A percentile compares a stretch with the other conserved stretches of the same genome.
phyloP scores from a whole-genome alignment of 345 rosid species.

The Aquilaria yunnanensis region DNA sequence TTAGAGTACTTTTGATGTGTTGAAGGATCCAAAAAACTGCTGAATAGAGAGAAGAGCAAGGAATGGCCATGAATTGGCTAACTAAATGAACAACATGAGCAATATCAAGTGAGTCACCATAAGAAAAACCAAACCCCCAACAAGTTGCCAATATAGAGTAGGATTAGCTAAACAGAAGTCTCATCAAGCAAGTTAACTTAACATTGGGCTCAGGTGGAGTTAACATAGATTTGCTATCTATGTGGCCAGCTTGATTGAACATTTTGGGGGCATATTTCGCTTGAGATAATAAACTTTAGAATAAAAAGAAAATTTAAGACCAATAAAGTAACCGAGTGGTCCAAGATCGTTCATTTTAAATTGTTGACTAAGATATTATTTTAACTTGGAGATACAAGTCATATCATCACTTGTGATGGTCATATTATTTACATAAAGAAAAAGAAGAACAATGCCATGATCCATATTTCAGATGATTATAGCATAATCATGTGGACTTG shows the following conservation, averaged over 20 bases:
- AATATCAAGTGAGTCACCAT: too few species aligned
- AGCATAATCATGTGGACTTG: neutral
- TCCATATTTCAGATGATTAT: neutral
- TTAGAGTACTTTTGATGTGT: neutral
- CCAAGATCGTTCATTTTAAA: slow-evolving; percentile 1
- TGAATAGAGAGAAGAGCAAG: neutral
- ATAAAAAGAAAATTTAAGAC: neutral
- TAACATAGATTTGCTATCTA: neutral
- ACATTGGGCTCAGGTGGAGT: neutral
- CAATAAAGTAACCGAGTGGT: neutral
- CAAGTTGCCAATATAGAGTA: neutral
- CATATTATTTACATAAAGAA: neutral
- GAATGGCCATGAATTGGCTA: neutral
- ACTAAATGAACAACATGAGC: neutral
- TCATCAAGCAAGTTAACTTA: neutral
- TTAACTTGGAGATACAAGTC: neutral
- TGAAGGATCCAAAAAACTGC: neutral
- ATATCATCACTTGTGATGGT: neutral
- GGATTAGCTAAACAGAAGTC: neutral
- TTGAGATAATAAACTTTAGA: neutral
- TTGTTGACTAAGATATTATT: neutral
- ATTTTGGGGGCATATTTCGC: neutral
- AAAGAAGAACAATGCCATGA: neutral
- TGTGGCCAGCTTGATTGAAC: neutral
- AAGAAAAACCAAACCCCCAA: neutral